Evolutionary conservation across 768 basidiomycete species (phyloP).

Genomic region (Leccinum broughii): DNA sequence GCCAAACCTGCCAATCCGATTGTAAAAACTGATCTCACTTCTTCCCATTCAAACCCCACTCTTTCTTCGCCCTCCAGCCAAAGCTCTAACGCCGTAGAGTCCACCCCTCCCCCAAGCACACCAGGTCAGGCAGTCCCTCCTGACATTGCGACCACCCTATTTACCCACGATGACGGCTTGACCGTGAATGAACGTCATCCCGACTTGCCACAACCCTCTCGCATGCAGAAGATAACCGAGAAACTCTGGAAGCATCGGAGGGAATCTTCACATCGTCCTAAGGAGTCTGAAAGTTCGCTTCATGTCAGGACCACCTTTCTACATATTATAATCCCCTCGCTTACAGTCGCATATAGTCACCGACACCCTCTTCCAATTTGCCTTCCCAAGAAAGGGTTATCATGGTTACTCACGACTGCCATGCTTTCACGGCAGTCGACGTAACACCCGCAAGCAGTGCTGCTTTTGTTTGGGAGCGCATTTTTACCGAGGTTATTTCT

Average conservation of each 20-base stretch:
- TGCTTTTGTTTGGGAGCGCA: constrained; percentile 74
- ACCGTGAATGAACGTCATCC: constrained; percentile 27
- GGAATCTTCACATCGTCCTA: constrained; percentile 30
- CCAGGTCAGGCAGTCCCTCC: constrained; percentile 52
- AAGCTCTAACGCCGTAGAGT: constrained; percentile 60
- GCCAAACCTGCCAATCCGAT: constrained; percentile 26
- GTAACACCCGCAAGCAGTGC: constrained; percentile 65
- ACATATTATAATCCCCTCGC: constrained; percentile 6
- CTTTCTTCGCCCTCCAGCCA: constrained; percentile 71
- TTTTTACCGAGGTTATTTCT: constrained; percentile 69
- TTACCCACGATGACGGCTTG: constrained; percentile 40
- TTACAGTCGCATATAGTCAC: constrained; percentile 26
- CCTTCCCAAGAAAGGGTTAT: constrained; percentile 42
- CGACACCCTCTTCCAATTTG: constrained; percentile 32
- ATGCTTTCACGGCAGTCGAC: constrained; percentile 70
- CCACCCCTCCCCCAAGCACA: constrained; percentile 72
- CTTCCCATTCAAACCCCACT: constrained; percentile 51
- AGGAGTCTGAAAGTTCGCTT: constrained; percentile 30
- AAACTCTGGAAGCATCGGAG: constrained; percentile 30
- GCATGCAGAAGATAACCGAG: constrained; percentile 35
- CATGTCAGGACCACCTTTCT: constrained; percentile 15
- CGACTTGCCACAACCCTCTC: constrained; percentile 30
- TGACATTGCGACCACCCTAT: constrained; percentile 39
- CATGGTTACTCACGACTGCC: constrained; percentile 77
- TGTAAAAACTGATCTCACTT: constrained; percentile 37